These are phyloP conservation scores for Aspergillus thermomutatus DNA, from an alignment of 2,329 filamentous ascomycete genomes.

Conservation along the genomic window DNA sequence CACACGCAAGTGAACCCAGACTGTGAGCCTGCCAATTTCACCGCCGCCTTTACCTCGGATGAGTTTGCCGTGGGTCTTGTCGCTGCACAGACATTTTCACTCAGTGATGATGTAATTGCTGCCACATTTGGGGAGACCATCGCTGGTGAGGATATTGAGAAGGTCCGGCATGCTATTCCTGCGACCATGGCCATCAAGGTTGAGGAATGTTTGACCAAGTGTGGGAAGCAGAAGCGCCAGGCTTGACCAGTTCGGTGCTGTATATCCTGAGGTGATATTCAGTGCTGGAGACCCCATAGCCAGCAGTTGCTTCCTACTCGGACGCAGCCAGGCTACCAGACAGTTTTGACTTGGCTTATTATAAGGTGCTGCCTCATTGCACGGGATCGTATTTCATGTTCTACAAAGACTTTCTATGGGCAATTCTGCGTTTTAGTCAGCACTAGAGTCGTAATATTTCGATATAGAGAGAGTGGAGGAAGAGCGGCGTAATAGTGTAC, in stretches of 20 bases:
- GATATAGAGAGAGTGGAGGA: no score
- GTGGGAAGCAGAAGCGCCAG: conserved; percentile 18
- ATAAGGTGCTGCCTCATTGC: no score
- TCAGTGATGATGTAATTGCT: conserved; percentile 19
- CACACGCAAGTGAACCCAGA: conserved; percentile 26
- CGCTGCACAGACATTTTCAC: conserved; percentile 15
- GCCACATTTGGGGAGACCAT: conserved; percentile 18
- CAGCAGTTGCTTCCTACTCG: not conserved
- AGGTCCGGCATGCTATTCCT: conserved; percentile 16
- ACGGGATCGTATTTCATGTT: no score
- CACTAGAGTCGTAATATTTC: no score
- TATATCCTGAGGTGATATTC: not conserved
- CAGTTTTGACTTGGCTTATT: not conserved
- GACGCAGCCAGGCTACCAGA: not conserved
- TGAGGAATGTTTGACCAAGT: conserved; percentile 24
- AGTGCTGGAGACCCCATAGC: not conserved
- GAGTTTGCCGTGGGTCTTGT: conserved; percentile 21
- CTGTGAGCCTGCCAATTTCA: conserved; percentile 22
- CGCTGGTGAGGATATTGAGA: conserved; percentile 21
- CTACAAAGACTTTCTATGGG: no score
- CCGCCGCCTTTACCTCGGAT: conserved; percentile 20
- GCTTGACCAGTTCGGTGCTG: not conserved
- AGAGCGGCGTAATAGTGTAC: no score
- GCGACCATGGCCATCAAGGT: conserved; percentile 15
- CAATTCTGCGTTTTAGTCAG: no score